Conservation (phyloP, 2,329 filamentous ascomycete species). For the Ceratocystiopsis brevicomis region DNA sequence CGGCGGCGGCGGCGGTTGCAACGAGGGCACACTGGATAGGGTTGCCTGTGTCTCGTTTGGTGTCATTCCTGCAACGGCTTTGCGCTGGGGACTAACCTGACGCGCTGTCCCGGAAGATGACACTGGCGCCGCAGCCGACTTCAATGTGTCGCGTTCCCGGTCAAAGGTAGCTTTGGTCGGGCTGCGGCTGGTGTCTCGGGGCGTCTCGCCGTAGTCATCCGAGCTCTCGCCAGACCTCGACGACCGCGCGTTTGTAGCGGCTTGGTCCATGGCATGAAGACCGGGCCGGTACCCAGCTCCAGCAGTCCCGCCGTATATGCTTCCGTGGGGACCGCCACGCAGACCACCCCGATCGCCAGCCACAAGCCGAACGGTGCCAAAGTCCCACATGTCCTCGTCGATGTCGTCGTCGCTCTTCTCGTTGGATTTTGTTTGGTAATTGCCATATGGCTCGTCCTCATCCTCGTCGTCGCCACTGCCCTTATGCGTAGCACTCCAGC, state of each 20-base stretch:
- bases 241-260: conserved; percentile 53
- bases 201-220: conserved; percentile 32
- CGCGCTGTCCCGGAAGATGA: conserved; percentile 22
- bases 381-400: conserved; percentile 91
- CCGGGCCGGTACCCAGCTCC: conserved; percentile 30
- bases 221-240: conserved; percentile 29
- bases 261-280: conserved; percentile 57
- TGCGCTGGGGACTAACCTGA: conserved; percentile 41
- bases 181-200: conserved; percentile 31
- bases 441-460: conserved; percentile 37
- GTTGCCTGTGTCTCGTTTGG: conserved; percentile 25
- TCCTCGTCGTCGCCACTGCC: conserved; percentile 37
- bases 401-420: conserved; percentile 37
- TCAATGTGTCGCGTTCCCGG: conserved; percentile 33
- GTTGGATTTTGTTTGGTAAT: conserved; percentile 19
- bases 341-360: conserved; percentile 34
- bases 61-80: conserved; percentile 23
- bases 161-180: conserved; percentile 30
- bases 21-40: conserved; percentile 29
- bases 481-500: conserved; percentile 71
- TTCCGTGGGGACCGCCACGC: neutral
- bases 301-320: no score
- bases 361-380: conserved; percentile 81
- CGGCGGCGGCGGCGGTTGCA: neutral
- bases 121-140: conserved; percentile 22